Evolutionary conservation across 2,329 filamentous ascomycete species (phyloP), one percentile per base, ranked within the genome.

Genomic region (Fusarium keratoplasticum): DNA sequence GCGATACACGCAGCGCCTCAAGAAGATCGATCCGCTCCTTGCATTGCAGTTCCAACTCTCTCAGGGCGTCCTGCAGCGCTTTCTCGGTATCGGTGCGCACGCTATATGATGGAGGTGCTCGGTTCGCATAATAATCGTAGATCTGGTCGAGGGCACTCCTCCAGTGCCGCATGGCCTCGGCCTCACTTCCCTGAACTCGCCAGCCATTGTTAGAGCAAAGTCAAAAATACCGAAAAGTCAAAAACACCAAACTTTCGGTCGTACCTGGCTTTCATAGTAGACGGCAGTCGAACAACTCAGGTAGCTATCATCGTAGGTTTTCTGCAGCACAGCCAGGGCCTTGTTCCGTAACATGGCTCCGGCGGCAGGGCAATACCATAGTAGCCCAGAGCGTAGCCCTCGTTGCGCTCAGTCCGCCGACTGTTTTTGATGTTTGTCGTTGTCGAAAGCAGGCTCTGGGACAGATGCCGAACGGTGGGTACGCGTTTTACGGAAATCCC

Each of bases 271-370:
- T 85, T 99, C 96, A 83, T 98, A 98, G 85, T 98, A 98, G 62
- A 98, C 94, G 42, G 96, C 96, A 2, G 95, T 98, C 16, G 95
- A 98, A 84, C 95, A 98, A 81, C 93, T 95, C 78, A 98, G 86
- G 84, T 98, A 98, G 83, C 94, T 95, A 83, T 98, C 95, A 86
- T 98, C 96, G 85, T 98, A 98, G 65, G 95, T 97, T 89, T 98
- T 98, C 86, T 98, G 96, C 83, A 98, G 91, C 72, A 91, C 91
- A 83, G 93, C 91, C 80, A 91, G 88, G 72, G 83, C 83, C 80
- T 84, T 87, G 81, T 84, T 88, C 78, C 85, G 86, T 81, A 87
- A 86, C 88, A 90, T 90, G 76, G 79, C 84, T 82, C 74, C 74
- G 66, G 66, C 65, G 44, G 52, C 33, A 66, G 69, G 52, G 33